Conservation (phyloP, 2,329 filamentous ascomycete species). For the Fusarium acutatum region DNA sequence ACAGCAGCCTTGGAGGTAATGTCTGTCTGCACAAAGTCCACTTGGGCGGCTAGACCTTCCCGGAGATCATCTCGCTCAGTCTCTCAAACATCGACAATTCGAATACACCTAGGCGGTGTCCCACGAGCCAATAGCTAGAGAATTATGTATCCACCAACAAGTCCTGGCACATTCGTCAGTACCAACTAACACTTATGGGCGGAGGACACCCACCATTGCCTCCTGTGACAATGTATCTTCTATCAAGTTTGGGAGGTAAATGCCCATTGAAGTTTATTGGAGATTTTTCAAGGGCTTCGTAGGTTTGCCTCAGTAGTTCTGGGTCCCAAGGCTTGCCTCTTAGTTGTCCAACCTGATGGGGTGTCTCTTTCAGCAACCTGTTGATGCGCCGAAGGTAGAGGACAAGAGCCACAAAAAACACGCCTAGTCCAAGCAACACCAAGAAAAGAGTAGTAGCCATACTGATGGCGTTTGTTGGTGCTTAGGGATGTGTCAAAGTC, state of each 20-base stretch:
- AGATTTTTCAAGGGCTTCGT: neutral
- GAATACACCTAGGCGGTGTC: neutral
- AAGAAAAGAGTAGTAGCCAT: neutral
- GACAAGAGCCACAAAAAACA: neutral
- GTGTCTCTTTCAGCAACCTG: neutral
- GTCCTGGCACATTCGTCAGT: neutral
- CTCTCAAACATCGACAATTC: neutral
- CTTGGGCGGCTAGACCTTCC: neutral
- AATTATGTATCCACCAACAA: conserved; percentile 13
- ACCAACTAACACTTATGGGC: neutral
- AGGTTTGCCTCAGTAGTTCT: neutral
- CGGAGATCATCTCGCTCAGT: conserved; percentile 6
- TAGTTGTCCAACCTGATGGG: neutral
- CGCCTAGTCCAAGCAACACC: neutral
- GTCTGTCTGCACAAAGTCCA: neutral
- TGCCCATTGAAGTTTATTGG: neutral
- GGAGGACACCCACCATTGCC: neutral
- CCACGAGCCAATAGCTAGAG: conserved; percentile 3
- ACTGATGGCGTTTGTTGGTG: neutral
- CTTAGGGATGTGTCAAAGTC: neutral
- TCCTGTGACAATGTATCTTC: conserved; percentile 5
- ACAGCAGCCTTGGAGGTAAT: neutral
- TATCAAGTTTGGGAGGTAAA: neutral
- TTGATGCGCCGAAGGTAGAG: neutral
- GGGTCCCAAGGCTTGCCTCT: neutral